phyloP scores from a whole-genome alignment of 2,329 filamentous ascomycete species.

The Penicillium corylophilum region DNA sequence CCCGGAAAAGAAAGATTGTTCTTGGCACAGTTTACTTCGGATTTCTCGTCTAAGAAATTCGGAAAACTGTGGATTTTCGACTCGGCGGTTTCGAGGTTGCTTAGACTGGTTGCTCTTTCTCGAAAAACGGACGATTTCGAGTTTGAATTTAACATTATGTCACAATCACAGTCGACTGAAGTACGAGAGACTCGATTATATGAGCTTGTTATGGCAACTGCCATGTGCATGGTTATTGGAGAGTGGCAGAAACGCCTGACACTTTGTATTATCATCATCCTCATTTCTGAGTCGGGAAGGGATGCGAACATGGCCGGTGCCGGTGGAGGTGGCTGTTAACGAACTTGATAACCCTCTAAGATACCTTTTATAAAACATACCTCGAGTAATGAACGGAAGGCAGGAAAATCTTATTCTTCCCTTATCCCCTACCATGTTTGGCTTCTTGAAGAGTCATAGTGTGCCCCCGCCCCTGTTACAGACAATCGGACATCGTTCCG shows the following conservation, averaged over 20 bases:
- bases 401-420: no score
- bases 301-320: background rate
- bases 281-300: background rate
- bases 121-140: background rate
- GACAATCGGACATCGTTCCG: background rate
- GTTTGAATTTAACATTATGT: background rate
- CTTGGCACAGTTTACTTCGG: background rate
- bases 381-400: no score
- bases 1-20: background rate
- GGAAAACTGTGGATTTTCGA: background rate
- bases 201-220: background rate
- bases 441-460: background rate
- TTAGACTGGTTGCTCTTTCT: background rate
- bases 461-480: background rate
- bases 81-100: background rate
- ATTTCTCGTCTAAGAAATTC: background rate
- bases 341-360: no score
- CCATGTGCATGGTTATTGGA: background rate
- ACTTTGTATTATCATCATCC: background rate
- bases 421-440: no score
- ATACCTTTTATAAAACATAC: no score
- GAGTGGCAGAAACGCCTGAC: background rate
- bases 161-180: background rate
- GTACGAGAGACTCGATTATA: background rate
- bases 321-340: background rate